A percentile compares a stretch with the other conserved stretches of the same genome.
Conservation (phyloP, 1,139 yeast genomes). For the Lodderomyces jiufengensis region DNA sequence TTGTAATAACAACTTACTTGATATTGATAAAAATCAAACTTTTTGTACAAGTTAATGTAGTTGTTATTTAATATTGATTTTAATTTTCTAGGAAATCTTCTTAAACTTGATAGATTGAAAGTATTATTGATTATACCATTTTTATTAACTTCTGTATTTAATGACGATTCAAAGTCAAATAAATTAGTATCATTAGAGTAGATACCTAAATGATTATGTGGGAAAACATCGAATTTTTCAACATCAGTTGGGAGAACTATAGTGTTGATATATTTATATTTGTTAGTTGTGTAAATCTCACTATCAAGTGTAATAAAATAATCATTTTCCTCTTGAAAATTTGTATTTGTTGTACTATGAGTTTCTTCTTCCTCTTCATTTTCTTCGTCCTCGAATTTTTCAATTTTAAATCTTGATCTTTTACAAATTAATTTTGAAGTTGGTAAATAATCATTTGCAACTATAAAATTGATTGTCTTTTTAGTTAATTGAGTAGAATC, state of each 20-base stretch:
- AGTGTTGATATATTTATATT: conserved; percentile 16
- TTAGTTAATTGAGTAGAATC: conserved; percentile 41
- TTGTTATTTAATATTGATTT: conserved; percentile 34
- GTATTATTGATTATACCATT: conserved; percentile 22
- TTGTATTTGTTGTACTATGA: neutral
- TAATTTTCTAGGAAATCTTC: conserved; percentile 33
- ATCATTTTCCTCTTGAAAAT: conserved; percentile 20
- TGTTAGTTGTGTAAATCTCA: conserved; percentile 35
- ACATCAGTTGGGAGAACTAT: conserved; percentile 14
- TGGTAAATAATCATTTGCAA: conserved; percentile 47
- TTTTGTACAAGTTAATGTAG: conserved; percentile 34
- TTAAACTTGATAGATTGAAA: conserved; percentile 20
- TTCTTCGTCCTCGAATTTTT: conserved; percentile 16
- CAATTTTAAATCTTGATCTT: conserved; percentile 47
- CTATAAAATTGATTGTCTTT: conserved; percentile 49
- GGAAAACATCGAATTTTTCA: conserved; percentile 29
- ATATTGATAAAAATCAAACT: conserved; percentile 36
- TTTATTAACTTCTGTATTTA: conserved; percentile 29
- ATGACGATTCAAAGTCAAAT: conserved; percentile 29
- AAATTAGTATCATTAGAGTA: conserved; percentile 40
- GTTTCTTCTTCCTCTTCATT: conserved; percentile 4
- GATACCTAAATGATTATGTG: conserved; percentile 33
- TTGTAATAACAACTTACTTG: conserved; percentile 43
- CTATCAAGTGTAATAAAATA: conserved; percentile 34
- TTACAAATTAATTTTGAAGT: conserved; percentile 41